Conservation (phyloP, 495 filamentous ascomycete species). For the Mycothermus thermophilus region DNA sequence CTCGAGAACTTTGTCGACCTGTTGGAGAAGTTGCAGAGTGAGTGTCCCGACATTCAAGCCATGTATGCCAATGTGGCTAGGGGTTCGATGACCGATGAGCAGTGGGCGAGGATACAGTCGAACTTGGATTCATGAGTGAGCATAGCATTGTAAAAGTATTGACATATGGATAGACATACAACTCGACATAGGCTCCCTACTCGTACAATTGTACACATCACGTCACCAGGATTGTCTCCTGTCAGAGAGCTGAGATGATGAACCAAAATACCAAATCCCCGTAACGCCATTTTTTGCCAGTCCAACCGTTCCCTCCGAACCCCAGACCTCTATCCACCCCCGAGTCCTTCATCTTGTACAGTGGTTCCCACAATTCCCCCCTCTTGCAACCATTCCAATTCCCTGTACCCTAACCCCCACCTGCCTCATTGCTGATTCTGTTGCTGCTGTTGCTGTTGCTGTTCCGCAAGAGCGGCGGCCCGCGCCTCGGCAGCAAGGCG, state of each 20-base stretch:
- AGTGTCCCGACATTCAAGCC: conserved; percentile 51
- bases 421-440: neutral
- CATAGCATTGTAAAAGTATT: neutral
- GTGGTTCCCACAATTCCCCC: neutral
- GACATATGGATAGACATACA: conserved; percentile 2
- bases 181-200: neutral
- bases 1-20: conserved; percentile 40
- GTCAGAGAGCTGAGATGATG: conserved; percentile 2
- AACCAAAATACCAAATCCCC: neutral
- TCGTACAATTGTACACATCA: conserved; percentile 3
- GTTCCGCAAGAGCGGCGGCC: conserved; percentile 9
- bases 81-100: conserved; percentile 30
- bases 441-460: conserved; percentile 13
- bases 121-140: conserved; percentile 25
- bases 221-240: neutral
- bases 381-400: neutral
- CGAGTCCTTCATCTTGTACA: too few species aligned
- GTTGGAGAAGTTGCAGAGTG: conserved; percentile 40
- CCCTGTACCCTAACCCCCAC: neutral
- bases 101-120: conserved; percentile 37
- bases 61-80: conserved; percentile 49
- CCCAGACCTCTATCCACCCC: too few species aligned
- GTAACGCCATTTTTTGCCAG: neutral
- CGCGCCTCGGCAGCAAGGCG: conserved; percentile 40
- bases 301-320: neutral